These are phyloP conservation scores for Colletotrichum noveboracense DNA, from an alignment of 2,329 filamentous ascomycete species.

Conservation along the genomic window DNA sequence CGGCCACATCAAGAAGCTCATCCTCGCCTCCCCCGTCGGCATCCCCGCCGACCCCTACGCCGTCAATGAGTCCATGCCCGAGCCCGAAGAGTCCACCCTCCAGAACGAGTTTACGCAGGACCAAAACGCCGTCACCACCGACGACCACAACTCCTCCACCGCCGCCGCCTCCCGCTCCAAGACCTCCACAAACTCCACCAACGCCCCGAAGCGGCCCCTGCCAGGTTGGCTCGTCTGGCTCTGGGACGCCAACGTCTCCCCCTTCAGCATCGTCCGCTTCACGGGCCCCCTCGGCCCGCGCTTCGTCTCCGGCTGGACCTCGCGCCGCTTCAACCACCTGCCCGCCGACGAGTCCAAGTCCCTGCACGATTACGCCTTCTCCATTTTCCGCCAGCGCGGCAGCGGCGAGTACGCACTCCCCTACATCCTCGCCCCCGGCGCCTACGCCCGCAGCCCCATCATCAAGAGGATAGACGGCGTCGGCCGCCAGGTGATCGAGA, in stretches of 20 bases:
- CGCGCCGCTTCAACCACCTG: slow-evolving; percentile 88
- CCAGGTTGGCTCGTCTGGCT: slow-evolving; percentile 91
- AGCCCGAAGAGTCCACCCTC: slow-evolving; percentile 74
- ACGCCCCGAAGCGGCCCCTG: slow-evolving; percentile 59
- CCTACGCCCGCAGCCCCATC: slow-evolving; percentile 86
- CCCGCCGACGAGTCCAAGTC: slow-evolving; percentile 80
- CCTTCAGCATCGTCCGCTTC: slow-evolving; percentile 89
- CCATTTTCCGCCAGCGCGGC: slow-evolving; percentile 89
- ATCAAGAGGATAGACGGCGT: slow-evolving; percentile 88
- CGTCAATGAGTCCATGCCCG: slow-evolving; percentile 79
- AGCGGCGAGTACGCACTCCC: slow-evolving; percentile 93
- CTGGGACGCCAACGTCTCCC: slow-evolving; percentile 97
- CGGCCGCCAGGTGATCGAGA: slow-evolving; percentile 69
- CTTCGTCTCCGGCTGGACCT: slow-evolving; percentile 94
- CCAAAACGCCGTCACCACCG: slow-evolving; percentile 58
- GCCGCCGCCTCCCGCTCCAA: slow-evolving; percentile 27
- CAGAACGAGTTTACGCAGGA: slow-evolving; percentile 82
- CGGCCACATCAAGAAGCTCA: slow-evolving; percentile 91
- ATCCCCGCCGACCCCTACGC: slow-evolving; percentile 95
- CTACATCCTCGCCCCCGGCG: slow-evolving; percentile 92
- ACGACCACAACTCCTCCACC: slow-evolving; percentile 33
- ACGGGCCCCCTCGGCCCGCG: slow-evolving; percentile 88
- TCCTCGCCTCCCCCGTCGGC: slow-evolving; percentile 91
- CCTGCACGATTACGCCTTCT: slow-evolving; percentile 92
- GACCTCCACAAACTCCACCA: slow-evolving; percentile 39